These are phyloP conservation scores for Jatropha multifida DNA, from an alignment of 441 rosid genomes.

Conservation along the genomic window DNA sequence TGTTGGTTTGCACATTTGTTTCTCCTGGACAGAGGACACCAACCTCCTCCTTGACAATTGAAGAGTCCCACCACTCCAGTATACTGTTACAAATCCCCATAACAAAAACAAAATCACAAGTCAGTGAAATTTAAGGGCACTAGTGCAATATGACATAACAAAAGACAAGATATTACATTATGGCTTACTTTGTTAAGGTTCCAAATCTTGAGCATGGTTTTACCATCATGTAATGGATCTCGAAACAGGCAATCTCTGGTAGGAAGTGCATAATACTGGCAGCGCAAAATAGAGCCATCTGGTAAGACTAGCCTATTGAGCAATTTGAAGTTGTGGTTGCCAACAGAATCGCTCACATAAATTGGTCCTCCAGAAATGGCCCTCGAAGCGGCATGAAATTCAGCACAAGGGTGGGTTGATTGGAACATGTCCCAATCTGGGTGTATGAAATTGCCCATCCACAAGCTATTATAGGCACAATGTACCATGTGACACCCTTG, in stretches of 20 bases:
- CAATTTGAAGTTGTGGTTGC: conserved; percentile 63
- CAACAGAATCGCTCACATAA: conserved; percentile 69
- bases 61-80: conserved; percentile 65
- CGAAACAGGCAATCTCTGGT: conserved; percentile 74
- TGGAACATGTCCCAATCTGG: conserved; percentile 99
- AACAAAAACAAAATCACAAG: too few species aligned
- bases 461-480: conserved; percentile 90
- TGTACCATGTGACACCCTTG: conserved; percentile 98
- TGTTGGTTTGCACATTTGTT: too few species aligned
- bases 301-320: conserved; percentile 64
- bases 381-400: conserved; percentile 81
- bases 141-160: too few species aligned
- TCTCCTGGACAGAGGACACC: conserved; percentile 49
- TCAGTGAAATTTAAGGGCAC: neutral
- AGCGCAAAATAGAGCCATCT: conserved; percentile 68
- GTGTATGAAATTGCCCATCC: conserved; percentile 97
- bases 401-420: conserved; percentile 81
- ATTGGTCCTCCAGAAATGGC: conserved; percentile 87
- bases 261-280: conserved; percentile 72
- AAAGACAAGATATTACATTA: too few species aligned
- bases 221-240: conserved; percentile 78
- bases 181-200: conserved; percentile 65
- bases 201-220: conserved; percentile 93
- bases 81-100: conserved; percentile 29
- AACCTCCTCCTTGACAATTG: conserved; percentile 87